These are phyloP conservation scores for Selenicereus undatus DNA, from an alignment of 148 eudicot species.

Conservation along the genomic window DNA sequence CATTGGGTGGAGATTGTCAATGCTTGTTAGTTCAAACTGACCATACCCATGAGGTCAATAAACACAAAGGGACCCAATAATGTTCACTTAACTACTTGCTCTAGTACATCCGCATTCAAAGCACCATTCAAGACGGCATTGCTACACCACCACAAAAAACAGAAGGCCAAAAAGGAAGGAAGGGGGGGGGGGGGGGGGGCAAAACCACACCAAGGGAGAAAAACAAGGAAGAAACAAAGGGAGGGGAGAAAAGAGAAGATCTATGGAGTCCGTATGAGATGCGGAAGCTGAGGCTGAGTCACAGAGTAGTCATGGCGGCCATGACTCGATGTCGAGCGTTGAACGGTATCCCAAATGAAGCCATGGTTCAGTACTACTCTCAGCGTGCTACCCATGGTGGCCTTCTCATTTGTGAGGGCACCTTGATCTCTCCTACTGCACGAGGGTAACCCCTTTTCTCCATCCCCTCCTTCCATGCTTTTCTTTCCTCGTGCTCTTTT, in stretches of 20 bases:
- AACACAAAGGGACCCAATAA: no score
- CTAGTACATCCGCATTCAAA: neutral
- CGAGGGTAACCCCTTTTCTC: slow-evolving; percentile 49
- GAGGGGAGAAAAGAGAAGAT: slow-evolving; percentile 8
- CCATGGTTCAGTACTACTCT: slow-evolving; percentile 53
- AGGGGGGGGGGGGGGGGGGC: no score
- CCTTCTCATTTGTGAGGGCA: slow-evolving; percentile 70
- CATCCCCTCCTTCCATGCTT: no score
- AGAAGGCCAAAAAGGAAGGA: neutral
- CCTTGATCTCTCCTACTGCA: slow-evolving; percentile 58
- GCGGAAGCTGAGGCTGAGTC: slow-evolving; percentile 53
- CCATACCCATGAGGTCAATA: no score
- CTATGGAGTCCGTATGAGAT: slow-evolving; percentile 53
- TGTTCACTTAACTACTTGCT: neutral
- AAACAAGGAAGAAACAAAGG: neutral
- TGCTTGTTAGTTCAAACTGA: no score
- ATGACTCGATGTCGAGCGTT: slow-evolving; percentile 84
- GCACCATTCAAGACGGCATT: neutral
- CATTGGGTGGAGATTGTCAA: no score
- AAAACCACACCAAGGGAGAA: neutral
- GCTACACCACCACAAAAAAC: neutral
- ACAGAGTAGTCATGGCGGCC: slow-evolving; percentile 63
- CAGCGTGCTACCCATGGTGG: slow-evolving; percentile 67
- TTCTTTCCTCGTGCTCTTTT: no score
- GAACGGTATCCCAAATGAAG: slow-evolving; percentile 47